phyloP scores from a whole-genome alignment of 805 yeast species.

The Hagleromyces aurorensis region DNA sequence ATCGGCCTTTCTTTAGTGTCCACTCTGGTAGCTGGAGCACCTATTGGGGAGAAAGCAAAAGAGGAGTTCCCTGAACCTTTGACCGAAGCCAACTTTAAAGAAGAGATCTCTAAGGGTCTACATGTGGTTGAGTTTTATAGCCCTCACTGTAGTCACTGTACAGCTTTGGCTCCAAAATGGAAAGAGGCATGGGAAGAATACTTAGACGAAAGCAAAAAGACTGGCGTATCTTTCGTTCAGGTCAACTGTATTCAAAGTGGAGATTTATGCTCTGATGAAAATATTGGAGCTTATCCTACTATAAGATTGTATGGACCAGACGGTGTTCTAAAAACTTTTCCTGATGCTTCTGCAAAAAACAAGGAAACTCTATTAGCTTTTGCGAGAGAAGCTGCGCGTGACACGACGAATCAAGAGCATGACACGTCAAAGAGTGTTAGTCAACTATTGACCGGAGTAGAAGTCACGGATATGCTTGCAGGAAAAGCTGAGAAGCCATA shows the following conservation, averaged over 20 bases:
- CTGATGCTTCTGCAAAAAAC: constrained; percentile 39
- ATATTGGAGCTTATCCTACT: constrained; percentile 59
- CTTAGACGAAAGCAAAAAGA: constrained; percentile 36
- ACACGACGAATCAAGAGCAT: constrained; percentile 33
- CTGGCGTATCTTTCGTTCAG: constrained; percentile 51
- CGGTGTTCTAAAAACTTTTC: constrained; percentile 41
- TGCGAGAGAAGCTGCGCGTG: constrained; percentile 45
- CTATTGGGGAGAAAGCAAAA: constrained; percentile 1
- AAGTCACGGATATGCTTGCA: constrained; percentile 41
- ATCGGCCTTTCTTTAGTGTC: too few species aligned
- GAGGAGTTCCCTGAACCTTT: constrained; percentile 42
- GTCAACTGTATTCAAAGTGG: constrained; percentile 85
- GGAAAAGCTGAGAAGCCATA: constrained; percentile 45
- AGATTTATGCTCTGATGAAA: constrained; percentile 69
- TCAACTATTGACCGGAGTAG: constrained; percentile 32
- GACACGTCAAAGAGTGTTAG: constrained; percentile 38
- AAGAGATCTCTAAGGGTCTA: constrained; percentile 41
- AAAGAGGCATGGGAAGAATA: constrained; percentile 48
- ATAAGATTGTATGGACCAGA: constrained; percentile 61
- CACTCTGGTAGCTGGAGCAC: too few species aligned
- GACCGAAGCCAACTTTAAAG: constrained; percentile 43
- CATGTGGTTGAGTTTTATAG: constrained; percentile 84
- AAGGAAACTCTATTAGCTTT: constrained; percentile 44
- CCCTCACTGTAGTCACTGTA: constrained; percentile 85
- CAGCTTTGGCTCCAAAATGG: constrained; percentile 76